phyloP scores from a whole-genome alignment of 2,329 filamentous ascomycete genomes.

The Alternaria sp. region DNA sequence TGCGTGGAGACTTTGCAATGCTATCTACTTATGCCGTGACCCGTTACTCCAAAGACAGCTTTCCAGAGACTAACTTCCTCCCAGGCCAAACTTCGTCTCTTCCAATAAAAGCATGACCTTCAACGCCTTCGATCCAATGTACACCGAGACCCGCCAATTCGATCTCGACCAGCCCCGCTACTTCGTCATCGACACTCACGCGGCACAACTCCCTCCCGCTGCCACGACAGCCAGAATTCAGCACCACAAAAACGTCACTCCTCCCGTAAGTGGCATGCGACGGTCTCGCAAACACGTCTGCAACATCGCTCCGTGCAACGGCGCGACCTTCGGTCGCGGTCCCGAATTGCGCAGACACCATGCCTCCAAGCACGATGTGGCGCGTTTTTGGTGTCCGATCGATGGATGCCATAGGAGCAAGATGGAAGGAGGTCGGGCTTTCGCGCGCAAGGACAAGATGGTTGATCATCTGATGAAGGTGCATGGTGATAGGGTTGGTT shows the following conservation, averaged over 20 bases:
- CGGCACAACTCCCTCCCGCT: too few species aligned
- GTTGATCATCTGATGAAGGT: not conserved
- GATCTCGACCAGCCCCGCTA: too few species aligned
- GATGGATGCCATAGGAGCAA: not conserved
- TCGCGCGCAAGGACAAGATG: not conserved
- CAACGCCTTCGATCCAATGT: too few species aligned
- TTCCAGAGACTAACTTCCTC: too few species aligned
- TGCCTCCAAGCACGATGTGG: not conserved
- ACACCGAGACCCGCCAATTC: too few species aligned
- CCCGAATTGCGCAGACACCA: not conserved
- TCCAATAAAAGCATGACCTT: too few species aligned
- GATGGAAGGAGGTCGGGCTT: not conserved
- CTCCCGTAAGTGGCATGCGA: accelerated
- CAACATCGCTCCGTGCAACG: not conserved
- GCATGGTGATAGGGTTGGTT: not conserved
- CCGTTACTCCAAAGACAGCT: too few species aligned
- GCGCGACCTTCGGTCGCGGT: not conserved
- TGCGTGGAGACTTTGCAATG: too few species aligned
- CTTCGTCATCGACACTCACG: too few species aligned
- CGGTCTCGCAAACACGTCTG: not conserved
- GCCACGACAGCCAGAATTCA: too few species aligned
- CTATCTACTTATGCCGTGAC: too few species aligned
- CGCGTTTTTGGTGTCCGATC: not conserved
- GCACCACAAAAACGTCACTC: accelerated
- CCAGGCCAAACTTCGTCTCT: too few species aligned